Conservation (phyloP, 345 rosid species). For the Alliaria petiolata region DNA sequence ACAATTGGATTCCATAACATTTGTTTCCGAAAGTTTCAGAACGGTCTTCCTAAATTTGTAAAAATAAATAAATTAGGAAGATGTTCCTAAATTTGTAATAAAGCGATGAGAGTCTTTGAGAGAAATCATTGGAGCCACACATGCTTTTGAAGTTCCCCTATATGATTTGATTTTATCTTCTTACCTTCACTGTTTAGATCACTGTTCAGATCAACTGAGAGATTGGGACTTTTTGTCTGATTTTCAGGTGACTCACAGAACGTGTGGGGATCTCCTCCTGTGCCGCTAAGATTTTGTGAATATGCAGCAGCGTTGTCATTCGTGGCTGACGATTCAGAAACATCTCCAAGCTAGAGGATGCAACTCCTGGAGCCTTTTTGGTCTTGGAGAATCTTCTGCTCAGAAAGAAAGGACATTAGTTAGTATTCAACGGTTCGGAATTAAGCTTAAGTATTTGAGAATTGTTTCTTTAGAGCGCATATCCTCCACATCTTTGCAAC, state of each 20-base stretch:
- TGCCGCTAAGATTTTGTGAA: slow-evolving; percentile 32
- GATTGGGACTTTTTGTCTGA: slow-evolving; percentile 30
- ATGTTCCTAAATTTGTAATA: too few relatives aligned
- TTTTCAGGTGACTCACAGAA: slow-evolving; percentile 32
- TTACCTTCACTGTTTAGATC: slow-evolving; percentile 40
- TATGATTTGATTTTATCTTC: too few relatives aligned
- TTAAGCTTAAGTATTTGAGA: not conserved
- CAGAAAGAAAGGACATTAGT: not conserved
- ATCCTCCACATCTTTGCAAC: slow-evolving; percentile 66
- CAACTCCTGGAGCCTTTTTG: slow-evolving; percentile 40
- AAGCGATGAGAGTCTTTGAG: too few relatives aligned
- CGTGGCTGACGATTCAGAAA: slow-evolving; percentile 41
- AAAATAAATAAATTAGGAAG: too few relatives aligned
- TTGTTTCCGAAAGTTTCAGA: too few relatives aligned
- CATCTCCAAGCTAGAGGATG: slow-evolving; percentile 45
- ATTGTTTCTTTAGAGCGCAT: slow-evolving; percentile 32
- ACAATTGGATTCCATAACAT: too few relatives aligned
- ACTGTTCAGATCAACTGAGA: slow-evolving; percentile 40
- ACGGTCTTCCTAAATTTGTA: too few relatives aligned
- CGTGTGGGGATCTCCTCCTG: slow-evolving; percentile 15
- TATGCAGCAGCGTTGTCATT: slow-evolving; percentile 28
- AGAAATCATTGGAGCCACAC: too few relatives aligned
- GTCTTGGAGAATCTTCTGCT: slow-evolving; percentile 51
- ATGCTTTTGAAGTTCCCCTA: too few relatives aligned
- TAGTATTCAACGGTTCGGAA: not conserved